Conservation (phyloP, 257 asterid species). For the Catharanthus roseus region DNA sequence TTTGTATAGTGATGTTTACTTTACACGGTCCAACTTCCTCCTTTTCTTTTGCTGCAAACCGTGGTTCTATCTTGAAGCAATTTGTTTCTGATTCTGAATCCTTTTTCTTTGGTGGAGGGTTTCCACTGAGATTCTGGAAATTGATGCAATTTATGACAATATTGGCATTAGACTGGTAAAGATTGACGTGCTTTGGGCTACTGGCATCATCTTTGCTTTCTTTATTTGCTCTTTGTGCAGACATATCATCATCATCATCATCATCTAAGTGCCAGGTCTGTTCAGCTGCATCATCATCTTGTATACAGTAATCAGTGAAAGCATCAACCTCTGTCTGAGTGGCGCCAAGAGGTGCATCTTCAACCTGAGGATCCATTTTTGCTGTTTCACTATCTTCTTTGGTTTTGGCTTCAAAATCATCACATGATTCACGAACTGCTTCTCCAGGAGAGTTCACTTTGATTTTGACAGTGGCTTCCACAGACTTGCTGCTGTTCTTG, state of each 20-base stretch:
- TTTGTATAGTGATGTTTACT: not conserved
- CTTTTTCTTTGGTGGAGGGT: not conserved
- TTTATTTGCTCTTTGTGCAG: not conserved
- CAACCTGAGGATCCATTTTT: constrained; percentile 9
- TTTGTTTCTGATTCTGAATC: constrained; percentile 2
- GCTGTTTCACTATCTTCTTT: constrained; percentile 9
- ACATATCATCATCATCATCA: constrained; percentile 8
- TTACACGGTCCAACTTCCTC: not conserved
- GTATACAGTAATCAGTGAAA: not conserved
- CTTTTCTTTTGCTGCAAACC: not conserved
- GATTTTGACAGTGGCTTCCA: not conserved
- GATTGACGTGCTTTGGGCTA: not conserved
- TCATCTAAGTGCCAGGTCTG: constrained; percentile 2
- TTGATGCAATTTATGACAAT: not conserved
- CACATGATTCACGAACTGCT: constrained; percentile 16
- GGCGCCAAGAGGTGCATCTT: not conserved
- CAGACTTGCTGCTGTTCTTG: not conserved
- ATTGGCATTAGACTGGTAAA: not conserved
- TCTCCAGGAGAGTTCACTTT: constrained; percentile 8
- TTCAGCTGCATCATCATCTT: constrained; percentile 11
- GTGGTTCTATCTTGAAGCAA: not conserved
- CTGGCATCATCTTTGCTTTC: not conserved
- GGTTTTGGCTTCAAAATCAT: not conserved
- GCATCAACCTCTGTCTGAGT: not conserved
- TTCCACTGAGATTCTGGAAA: not conserved